Conservation (phyloP, 2,329 filamentous ascomycete genomes). For the Fusarium penzigii region DNA sequence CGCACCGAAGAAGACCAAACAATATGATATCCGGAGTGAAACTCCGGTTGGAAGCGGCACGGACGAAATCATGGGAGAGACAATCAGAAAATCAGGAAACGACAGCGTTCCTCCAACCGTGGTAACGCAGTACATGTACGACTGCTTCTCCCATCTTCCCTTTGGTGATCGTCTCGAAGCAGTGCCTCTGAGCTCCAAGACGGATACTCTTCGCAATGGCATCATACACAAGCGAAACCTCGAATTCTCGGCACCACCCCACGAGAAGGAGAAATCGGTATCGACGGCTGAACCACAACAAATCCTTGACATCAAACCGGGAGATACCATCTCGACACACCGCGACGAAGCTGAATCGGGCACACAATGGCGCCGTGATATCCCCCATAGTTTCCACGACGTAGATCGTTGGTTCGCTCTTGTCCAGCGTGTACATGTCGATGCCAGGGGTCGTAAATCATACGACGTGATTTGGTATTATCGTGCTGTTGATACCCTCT, state of each 20-base stretch:
- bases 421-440: constrained; percentile 57
- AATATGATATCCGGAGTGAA: background rate
- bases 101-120: constrained; percentile 48
- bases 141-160: constrained; percentile 64
- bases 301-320: constrained; percentile 39
- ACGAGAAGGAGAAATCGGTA: constrained; percentile 22
- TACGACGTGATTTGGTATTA: constrained; percentile 78
- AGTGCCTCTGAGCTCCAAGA: constrained; percentile 29
- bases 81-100: constrained; percentile 6
- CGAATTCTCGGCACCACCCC: constrained; percentile 27
- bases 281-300: constrained; percentile 24
- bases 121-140: constrained; percentile 68
- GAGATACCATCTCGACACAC: constrained; percentile 51
- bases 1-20: background rate
- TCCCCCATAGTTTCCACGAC: constrained; percentile 42
- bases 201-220: constrained; percentile 30
- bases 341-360: constrained; percentile 47
- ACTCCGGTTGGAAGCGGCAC: constrained; percentile 1
- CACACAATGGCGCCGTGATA: constrained; percentile 58
- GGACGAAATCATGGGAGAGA: background rate
- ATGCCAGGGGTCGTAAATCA: constrained; percentile 36
- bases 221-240: constrained; percentile 32
- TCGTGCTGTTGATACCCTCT: constrained; percentile 68
- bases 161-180: constrained; percentile 55
- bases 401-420: constrained; percentile 69